phyloP scores from a whole-genome alignment of 257 asterid genomes.

The Rhazya stricta region DNA sequence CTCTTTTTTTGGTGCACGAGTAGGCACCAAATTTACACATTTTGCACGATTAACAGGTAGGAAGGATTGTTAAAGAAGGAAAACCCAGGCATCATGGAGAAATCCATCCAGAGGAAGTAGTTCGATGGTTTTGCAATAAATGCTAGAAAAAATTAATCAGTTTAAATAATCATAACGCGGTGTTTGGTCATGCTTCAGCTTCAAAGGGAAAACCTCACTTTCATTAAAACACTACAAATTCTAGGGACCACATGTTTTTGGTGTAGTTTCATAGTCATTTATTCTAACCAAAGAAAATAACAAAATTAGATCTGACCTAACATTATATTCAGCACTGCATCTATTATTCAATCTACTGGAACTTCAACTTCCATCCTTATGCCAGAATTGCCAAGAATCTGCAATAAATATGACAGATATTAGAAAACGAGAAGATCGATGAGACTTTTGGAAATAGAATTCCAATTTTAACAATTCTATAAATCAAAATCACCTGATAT shows the following conservation, averaged over 20 bases:
- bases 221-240: not conserved
- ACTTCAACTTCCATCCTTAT: constrained; percentile 74
- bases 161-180: not conserved
- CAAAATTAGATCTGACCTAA: not conserved
- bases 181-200: not conserved
- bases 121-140: no score
- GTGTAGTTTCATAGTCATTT: not conserved
- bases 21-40: not conserved
- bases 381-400: constrained; percentile 59
- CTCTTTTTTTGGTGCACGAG: not conserved
- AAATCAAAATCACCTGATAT: not conserved
- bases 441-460: not conserved
- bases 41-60: not conserved
- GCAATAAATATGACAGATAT: constrained; percentile 17
- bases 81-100: not conserved
- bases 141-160: not conserved
- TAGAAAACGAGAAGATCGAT: not conserved
- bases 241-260: not conserved
- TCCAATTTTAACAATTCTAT: not conserved
- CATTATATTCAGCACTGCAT: not conserved
- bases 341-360: constrained; percentile 54
- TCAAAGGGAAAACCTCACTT: not conserved
- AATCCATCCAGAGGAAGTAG: not conserved
- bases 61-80: not conserved
- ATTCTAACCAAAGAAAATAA: constrained; percentile 3